Conservation (phyloP, 495 filamentous ascomycete genomes). For the Alectoria sarmentosa region DNA sequence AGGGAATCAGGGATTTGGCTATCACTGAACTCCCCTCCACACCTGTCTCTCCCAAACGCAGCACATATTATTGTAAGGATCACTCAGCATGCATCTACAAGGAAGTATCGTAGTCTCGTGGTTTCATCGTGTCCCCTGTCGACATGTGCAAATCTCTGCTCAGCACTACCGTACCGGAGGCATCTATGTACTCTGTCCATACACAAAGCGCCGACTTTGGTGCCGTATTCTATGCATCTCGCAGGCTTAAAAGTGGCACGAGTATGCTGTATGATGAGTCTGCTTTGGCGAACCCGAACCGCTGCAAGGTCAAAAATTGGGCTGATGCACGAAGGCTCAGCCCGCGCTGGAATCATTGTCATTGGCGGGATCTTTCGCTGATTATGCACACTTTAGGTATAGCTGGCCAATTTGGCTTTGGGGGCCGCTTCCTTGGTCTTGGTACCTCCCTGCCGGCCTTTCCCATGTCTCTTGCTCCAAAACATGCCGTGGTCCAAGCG, state of each 20-base stretch:
- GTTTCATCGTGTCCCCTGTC: not conserved
- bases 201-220: not conserved
- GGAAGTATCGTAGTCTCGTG: not conserved
- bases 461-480: not conserved
- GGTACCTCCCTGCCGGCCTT: constrained; percentile 1
- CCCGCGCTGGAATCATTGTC: constrained; percentile 20
- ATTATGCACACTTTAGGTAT: constrained; percentile 8
- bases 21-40: not conserved
- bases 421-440: constrained; percentile 11
- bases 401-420: constrained; percentile 7
- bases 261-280: constrained; percentile 20
- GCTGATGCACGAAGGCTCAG: constrained; percentile 24
- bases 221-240: constrained; percentile 4
- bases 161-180: not conserved
- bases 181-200: not conserved
- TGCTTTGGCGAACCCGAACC: constrained; percentile 29
- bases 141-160: not conserved
- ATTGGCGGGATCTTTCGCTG: constrained; percentile 17
- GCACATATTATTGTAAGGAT: not conserved
- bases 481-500: not conserved
- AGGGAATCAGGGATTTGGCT: not conserved
- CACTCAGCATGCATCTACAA: not conserved
- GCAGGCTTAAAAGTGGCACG: constrained; percentile 24
- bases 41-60: too few relatives aligned
- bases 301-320: constrained; percentile 28